Percentiles rank a stretch among this genome's conserved stretches.
Conservation (phyloP, 306 rosid genomes). For the Malus domestica region DNA sequence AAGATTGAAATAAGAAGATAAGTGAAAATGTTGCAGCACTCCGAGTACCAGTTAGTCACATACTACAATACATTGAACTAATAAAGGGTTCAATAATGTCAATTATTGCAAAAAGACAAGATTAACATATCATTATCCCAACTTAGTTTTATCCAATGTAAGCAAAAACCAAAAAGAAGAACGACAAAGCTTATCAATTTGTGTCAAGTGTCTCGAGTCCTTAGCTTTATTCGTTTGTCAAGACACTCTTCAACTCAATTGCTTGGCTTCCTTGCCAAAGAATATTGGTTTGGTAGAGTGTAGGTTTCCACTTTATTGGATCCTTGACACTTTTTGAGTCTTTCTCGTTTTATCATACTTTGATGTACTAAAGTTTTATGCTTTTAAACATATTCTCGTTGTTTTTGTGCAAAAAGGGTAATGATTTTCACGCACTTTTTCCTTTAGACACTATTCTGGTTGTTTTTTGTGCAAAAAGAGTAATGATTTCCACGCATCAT, state of each 20-base stretch:
- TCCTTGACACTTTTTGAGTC: background rate
- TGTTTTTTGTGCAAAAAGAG: no score
- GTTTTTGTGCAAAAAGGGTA: background rate
- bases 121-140: background rate
- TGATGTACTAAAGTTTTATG: background rate
- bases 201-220: background rate
- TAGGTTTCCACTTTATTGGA: conserved; percentile 1
- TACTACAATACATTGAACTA: background rate
- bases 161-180: background rate
- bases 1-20: no score
- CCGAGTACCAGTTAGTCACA: background rate
- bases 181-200: background rate
- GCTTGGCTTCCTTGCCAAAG: background rate
- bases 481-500: background rate
- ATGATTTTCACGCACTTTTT: no score
- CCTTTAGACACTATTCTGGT: background rate
- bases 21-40: no score
- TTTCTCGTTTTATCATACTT: background rate
- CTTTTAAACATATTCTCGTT: no score
- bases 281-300: background rate
- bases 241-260: background rate
- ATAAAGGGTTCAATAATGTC: background rate
- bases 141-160: background rate
- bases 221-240: background rate
- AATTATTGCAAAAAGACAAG: background rate